A percentile compares a stretch with the other conserved stretches of the same genome.
Conservation (phyloP, 352 stramenopile genomes). For the Phytopythium kandeliae region DNA sequence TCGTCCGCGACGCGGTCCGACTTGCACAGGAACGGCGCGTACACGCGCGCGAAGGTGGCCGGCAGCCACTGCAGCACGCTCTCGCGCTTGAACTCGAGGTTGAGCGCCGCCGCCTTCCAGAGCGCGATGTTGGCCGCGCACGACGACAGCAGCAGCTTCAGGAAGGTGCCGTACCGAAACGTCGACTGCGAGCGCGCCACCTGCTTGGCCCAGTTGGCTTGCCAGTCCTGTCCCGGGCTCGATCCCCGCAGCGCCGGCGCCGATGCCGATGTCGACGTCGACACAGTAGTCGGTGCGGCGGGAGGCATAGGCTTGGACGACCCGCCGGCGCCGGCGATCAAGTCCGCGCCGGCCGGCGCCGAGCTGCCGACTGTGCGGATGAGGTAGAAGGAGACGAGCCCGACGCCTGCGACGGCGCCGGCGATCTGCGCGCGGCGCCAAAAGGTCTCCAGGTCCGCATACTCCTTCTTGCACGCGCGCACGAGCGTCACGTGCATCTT, state of each 20-base stretch:
- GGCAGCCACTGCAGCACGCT: conserved; percentile 74
- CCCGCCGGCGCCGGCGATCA: conserved; percentile 8
- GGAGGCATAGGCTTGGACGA: not conserved
- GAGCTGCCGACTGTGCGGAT: conserved; percentile 56
- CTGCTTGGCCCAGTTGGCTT: conserved; percentile 76
- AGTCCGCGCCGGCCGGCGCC: conserved; percentile 9
- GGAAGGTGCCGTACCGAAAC: conserved; percentile 66
- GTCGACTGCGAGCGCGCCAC: conserved; percentile 58
- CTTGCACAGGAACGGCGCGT: conserved; percentile 65
- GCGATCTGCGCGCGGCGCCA: conserved; percentile 73
- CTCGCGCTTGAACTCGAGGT: conserved; percentile 62
- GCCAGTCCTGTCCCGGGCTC: conserved; percentile 31
- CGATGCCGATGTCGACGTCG: not conserved
- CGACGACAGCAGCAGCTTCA: conserved; percentile 68
- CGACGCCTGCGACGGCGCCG: conserved; percentile 49
- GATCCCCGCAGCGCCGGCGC: not conserved
- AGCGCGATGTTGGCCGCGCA: conserved; percentile 58
- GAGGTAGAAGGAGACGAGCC: conserved; percentile 67
- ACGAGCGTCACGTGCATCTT: conserved; percentile 85
- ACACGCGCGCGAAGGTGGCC: conserved; percentile 63
- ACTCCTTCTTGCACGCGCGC: conserved; percentile 74
- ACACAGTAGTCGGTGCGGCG: not conserved
- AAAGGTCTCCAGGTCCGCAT: conserved; percentile 59
- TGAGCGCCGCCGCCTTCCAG: conserved; percentile 62
- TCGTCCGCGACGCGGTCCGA: conserved; percentile 75